Base-by-base conservation (phyloP, 495 filamentous ascomycete species). In the Talaromyces stipitatus region DNA sequence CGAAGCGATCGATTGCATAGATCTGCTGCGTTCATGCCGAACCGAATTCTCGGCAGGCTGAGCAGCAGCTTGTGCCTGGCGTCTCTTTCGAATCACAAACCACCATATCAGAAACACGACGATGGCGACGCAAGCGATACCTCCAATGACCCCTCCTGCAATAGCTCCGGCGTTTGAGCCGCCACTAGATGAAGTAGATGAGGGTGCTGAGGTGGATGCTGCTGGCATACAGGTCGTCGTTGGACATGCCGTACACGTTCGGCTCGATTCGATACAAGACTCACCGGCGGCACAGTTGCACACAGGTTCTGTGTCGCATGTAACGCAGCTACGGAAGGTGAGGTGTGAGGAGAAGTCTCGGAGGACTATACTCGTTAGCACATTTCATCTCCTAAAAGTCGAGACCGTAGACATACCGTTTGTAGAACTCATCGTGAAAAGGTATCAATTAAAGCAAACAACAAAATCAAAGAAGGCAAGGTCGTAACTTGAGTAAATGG, bases 1-100 rank as follows among this genome's bases (percentile, higher is more conserved):
- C 9, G 92, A 96, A 14, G 95, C 94, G 64, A 97, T 90, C 33
- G 92, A 97, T 60, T 85, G 81, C 54, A 90, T 87, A 4, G 92
- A 96, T 63, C 95, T 90, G 59, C 72, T 72, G 24, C 73, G 69
- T 57, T 83, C 80, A 51, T 78, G 75, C 18, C 74, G 67, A n/a
- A 28, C 10, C 6, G 54, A 43, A 30, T n/a, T n/a, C 5, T 45
- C 27, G 22, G 45, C 45, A 4, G 45, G 24, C 48, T 67, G 66
- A 5, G 78, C 74, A 38, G 76, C 72, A n/a, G 72, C 73, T 53
- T 77, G 71, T 16, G 74, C 70, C 61, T 84, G 74, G 66, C 90
- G 82, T 71, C 85, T 83, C 61, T 83, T 86, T 75, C 90, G 91
- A 62, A 96, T 87, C 64, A 86, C 89, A 69, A 88, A 92, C 67